phyloP scores from a whole-genome alignment of 2,329 filamentous ascomycete species.

The Colletotrichum sp. region DNA sequence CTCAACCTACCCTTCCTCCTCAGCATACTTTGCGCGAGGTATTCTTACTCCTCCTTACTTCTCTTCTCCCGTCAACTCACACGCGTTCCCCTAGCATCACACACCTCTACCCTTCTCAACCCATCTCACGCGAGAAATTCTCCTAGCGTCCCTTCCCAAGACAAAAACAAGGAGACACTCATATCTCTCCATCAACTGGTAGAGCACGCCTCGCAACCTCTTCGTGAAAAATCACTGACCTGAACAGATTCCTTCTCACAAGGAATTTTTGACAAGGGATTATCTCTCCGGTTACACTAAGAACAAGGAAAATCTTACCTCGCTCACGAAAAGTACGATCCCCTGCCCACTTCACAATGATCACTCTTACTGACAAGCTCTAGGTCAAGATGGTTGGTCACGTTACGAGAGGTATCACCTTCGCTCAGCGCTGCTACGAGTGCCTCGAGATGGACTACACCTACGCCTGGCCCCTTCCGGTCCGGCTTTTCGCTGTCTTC shows the following conservation, averaged over 20 bases:
- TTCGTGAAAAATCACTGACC: not conserved
- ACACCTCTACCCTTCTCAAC: not conserved
- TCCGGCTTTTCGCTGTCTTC: conserved; percentile 2
- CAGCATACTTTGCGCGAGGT: not conserved
- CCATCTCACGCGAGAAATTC: not conserved
- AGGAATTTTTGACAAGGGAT: not conserved
- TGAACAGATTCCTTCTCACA: not conserved
- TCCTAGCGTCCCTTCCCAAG: not conserved
- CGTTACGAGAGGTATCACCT: not conserved
- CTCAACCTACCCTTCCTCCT: not conserved
- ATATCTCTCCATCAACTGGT: not conserved
- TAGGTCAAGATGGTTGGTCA: not conserved
- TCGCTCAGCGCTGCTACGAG: not conserved
- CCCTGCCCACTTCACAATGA: not conserved
- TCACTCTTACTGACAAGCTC: not conserved
- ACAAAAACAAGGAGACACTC: not conserved
- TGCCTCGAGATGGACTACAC: not conserved
- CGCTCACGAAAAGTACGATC: not conserved
- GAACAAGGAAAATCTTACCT: not conserved
- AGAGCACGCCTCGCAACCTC: not conserved
- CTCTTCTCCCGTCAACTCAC: not conserved
- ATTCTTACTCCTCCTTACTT: not conserved
- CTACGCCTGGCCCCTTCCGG: not conserved
- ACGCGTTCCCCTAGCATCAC: not conserved
- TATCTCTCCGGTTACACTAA: not conserved